Evolutionary conservation across 129 eudicot genomes (phyloP), one percentile per base, ranked within the genome.

Genomic region (Flaveria robusta): DNA sequence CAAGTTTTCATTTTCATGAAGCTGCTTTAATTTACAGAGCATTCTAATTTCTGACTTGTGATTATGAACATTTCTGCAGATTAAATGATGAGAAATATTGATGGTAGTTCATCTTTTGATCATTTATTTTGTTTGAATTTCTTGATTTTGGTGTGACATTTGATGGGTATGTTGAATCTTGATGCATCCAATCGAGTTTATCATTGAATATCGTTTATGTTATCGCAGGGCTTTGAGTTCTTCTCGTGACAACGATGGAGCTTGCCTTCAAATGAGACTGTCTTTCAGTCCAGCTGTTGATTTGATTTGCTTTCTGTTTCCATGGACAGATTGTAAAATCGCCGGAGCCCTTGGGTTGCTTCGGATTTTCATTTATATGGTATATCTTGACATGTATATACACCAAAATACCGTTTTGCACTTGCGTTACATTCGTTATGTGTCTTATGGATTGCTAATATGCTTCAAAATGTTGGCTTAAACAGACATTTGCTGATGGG

Each of bases 401-500:
- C 8, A 34, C 39, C 39, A 5, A 58, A 60, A 58, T 77, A 74
- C 70, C 5, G 8, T 55, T 71, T 42, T 51, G 3, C 79, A 49
- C 34, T 70, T 68, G 42, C 14, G 27, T 68, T n/a, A 22, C 16
- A 27, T 43, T 18, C n/a, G 9, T 81, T 70, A 22, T 70, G 55
- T 70, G 45, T 20, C 70, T 3, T 50, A 16, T 51, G 43, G 74
- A 70, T 75, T 51, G 75, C 76, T 50, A 39, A 70, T 52, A 68
- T 60, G 71, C 66, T 31, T 14, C 18, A 62, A 51, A 68, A 47
- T 75, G 74, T 74, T 71, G 56, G 70, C 23, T 52, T 31, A 69
- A 81, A 81, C 80, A 88, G 93, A 79, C 86, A 23, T 86, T 85
- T 82, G 85, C 85, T 9, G 90, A 86, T 88, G 90, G 90, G 22